Evolutionary conservation across 257 asterid genomes (phyloP), one percentile per base, ranked within the genome.

Genomic region (Eucommia ulmoides): DNA sequence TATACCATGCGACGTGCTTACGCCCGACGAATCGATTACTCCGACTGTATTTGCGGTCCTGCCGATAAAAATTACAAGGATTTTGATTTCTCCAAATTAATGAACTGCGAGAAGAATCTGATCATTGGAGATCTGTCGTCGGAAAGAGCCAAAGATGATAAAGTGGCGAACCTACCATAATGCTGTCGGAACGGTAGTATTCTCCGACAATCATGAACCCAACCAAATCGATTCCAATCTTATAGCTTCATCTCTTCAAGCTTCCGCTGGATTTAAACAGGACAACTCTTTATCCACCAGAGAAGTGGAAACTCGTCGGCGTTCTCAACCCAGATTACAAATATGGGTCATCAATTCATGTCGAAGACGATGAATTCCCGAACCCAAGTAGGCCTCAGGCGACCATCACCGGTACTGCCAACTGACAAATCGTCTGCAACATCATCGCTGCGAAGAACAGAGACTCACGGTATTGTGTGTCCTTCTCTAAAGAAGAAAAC

Each of bases 241-340:
- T 38, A 10, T 19, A 38, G 15, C 3, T 38, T 16, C 45, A 38
- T 0, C 17, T 38, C 45, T 38, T 5, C 45, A 38, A 38, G 45
- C 12, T 15, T 8, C 45, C 45, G n/a, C 45, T 19, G 45, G 45
- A 38, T 38, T 8, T 38, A 19, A 38, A 38, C n/a, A 38, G 17
- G n/a, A 38, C 45, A 38, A 19, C 45, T 19, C 45, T 38, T 38
- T 38, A 38, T 38, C 45, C 45, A 10, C 45, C 45, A 10, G n/a
- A 38, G 15, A 38, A 15, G n/a, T 38, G 45, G 45, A 38, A 38
- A 19, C 6, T 38, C 3, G 45, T 38, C 4, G 45, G 45, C n/a
- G 45, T 38, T 38, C 45, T 38, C n/a, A 38, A 38, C n/a, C 45
- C 45, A 5, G 45, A 38, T 15, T 38, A 38, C n/a, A 38, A 38